Conservation (phyloP, 2,329 filamentous ascomycete genomes). For the Paecilomyces niveus region DNA sequence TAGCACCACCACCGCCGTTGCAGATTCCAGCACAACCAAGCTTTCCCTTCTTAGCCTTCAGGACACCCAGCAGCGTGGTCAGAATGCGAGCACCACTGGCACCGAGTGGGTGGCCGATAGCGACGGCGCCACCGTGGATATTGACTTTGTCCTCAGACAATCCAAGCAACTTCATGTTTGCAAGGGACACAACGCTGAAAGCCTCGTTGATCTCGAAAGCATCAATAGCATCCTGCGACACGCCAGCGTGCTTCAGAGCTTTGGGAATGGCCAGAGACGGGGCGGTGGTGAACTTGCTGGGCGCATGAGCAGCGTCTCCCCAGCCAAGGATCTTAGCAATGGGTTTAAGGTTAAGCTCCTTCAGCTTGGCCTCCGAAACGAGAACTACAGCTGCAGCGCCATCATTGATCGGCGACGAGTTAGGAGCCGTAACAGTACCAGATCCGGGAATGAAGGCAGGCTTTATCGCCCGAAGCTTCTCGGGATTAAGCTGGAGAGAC, state of each 20-base stretch:
- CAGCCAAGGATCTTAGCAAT: constrained; percentile 95
- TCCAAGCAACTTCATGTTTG: constrained; percentile 87
- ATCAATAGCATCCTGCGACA: constrained; percentile 71
- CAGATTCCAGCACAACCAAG: constrained; percentile 92
- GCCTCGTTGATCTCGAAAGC: constrained; percentile 99
- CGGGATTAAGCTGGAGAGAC: constrained; percentile 55
- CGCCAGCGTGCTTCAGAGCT: constrained; percentile 87
- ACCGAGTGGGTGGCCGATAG: constrained; percentile 86
- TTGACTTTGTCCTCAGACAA: constrained; percentile 84
- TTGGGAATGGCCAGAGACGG: constrained; percentile 94
- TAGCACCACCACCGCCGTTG: constrained; percentile 95
- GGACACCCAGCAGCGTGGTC: constrained; percentile 78
- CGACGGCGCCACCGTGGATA: constrained; percentile 88
- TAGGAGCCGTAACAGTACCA: constrained; percentile 90
- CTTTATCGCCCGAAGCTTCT: constrained; percentile 78
- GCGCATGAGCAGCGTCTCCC: constrained; percentile 87
- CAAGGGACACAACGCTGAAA: constrained; percentile 91
- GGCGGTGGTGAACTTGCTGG: constrained; percentile 91
- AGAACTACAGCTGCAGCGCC: constrained; percentile 88
- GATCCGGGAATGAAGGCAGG: constrained; percentile 68
- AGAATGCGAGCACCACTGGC: constrained; percentile 91
- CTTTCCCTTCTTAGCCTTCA: constrained; percentile 87
- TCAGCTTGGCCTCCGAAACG: constrained; percentile 87
- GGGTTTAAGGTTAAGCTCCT: constrained; percentile 84
- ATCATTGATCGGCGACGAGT: constrained; percentile 93